These are phyloP conservation scores for Hansfordia pulvinata DNA, from an alignment of 2,329 filamentous ascomycete species.

Conservation along the genomic window DNA sequence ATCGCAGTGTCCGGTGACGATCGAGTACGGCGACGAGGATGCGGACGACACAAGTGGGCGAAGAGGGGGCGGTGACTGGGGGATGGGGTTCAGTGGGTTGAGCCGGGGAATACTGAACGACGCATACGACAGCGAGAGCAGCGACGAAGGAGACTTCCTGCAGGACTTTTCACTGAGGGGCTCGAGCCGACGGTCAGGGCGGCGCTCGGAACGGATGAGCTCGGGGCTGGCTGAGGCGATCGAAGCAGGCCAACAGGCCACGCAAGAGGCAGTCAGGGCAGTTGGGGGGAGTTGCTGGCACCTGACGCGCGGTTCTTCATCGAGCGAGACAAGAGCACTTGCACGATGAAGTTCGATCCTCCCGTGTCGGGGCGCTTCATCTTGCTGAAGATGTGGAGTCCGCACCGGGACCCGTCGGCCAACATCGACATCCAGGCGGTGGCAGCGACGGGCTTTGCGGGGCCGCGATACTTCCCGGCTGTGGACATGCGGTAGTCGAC, in stretches of 20 bases:
- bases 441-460: constrained; percentile 70
- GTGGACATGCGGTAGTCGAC: constrained; percentile 43
- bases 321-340: constrained; percentile 67
- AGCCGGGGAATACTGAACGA: too few species aligned
- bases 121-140: constrained; percentile 36
- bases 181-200: constrained; percentile 14
- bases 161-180: constrained; percentile 18
- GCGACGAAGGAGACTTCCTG: constrained; percentile 21
- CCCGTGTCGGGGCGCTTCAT: constrained; percentile 73
- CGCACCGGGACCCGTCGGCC: constrained; percentile 43
- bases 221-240: constrained; percentile 23
- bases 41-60: constrained; percentile 21
- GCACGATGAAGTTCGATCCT: constrained; percentile 75
- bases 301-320: constrained; percentile 79
- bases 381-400: constrained; percentile 82
- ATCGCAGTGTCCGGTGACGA: constrained; percentile 39
- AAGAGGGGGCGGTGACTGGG: constrained; percentile 3
- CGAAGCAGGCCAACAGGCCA: constrained; percentile 36
- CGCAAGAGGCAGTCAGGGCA: constrained; percentile 41
- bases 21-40: constrained; percentile 48
- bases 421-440: constrained; percentile 90
- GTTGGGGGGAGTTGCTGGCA: constrained; percentile 46
- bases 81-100: too few species aligned
- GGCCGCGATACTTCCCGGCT: constrained; percentile 71
- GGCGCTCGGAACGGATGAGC: constrained; percentile 10